Percentiles rank a stretch among this genome's conserved stretches.
phyloP scores from a whole-genome alignment of 2,329 filamentous ascomycete species.

The Fusarium scirpi region DNA sequence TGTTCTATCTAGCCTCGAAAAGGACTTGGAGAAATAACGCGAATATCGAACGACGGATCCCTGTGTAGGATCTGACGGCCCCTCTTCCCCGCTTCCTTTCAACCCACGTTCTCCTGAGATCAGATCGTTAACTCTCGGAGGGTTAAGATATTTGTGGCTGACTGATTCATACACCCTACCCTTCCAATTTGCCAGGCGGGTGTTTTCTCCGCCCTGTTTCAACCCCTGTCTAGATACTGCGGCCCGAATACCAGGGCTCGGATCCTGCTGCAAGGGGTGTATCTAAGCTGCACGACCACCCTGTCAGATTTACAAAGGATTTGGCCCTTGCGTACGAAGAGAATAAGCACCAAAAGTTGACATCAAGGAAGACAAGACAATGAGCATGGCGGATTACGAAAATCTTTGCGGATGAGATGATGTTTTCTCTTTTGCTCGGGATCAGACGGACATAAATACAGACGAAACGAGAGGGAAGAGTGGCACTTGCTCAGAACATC shows the following conservation, averaged over 20 bases:
- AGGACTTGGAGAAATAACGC: background rate
- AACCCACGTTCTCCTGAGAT: too few species aligned
- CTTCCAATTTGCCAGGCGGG: too few species aligned
- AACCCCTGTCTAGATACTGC: too few species aligned
- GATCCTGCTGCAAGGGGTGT: background rate
- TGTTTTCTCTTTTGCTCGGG: too few species aligned
- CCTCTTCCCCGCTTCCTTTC: background rate
- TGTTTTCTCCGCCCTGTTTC: too few species aligned
- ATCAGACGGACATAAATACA: background rate
- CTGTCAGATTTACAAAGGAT: background rate
- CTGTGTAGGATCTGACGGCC: too few species aligned
- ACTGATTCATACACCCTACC: too few species aligned
- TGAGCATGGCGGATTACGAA: background rate
- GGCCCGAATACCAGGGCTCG: too few species aligned
- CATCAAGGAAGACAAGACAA: too few species aligned
- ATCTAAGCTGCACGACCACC: background rate
- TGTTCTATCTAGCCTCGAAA: background rate
- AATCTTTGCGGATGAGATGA: too few species aligned
- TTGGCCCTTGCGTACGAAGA: background rate
- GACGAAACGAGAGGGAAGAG: background rate
- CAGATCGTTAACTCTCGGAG: too few species aligned
- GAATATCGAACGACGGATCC: background rate
- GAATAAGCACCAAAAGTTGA: background rate
- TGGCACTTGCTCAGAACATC: background rate
- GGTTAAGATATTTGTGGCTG: too few species aligned